Evolutionary conservation across 768 basidiomycete genomes (phyloP).

Genomic region (Rhodotorula paludigena): DNA sequence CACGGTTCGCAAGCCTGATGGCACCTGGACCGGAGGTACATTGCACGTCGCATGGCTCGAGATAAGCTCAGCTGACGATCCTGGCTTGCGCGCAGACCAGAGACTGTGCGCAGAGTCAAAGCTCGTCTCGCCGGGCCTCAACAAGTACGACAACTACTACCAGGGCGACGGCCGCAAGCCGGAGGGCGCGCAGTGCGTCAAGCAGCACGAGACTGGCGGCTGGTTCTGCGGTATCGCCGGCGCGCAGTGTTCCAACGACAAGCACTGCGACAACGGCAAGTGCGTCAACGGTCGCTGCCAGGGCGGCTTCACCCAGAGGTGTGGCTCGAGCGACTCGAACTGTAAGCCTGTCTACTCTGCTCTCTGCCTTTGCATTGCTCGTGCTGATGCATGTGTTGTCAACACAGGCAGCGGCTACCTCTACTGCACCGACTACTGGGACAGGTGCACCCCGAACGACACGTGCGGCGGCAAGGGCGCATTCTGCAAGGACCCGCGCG

Average conservation of each 20-base stretch:
- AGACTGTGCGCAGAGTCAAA: conserved; percentile 1
- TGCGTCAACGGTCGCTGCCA: conserved; percentile 12
- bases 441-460: neutral
- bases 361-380: too few relatives aligned
- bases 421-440: conserved; percentile 8
- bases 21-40: conserved; percentile 12
- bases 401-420: conserved; percentile 25
- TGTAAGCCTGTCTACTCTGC: too few relatives aligned
- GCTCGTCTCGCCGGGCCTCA: conserved; percentile 12
- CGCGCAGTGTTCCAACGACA: conserved; percentile 7
- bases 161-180: conserved; percentile 23
- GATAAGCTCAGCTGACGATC: neutral
- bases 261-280: conserved; percentile 30
- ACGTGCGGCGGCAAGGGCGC: conserved; percentile 18
- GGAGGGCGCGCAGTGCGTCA: conserved; percentile 6
- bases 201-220: conserved; percentile 13
- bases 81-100: neutral
- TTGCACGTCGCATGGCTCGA: neutral
- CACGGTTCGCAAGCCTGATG: conserved; percentile 13
- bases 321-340: neutral
- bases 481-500: conserved; percentile 9
- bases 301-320: conserved; percentile 19
- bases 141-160: neutral
- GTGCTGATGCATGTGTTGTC: too few relatives aligned
- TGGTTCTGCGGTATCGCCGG: conserved; percentile 34